A percentile compares a stretch with the other conserved stretches of the same genome.
Conservation (phyloP, 345 rosid genomes). For the Salix brachista region DNA sequence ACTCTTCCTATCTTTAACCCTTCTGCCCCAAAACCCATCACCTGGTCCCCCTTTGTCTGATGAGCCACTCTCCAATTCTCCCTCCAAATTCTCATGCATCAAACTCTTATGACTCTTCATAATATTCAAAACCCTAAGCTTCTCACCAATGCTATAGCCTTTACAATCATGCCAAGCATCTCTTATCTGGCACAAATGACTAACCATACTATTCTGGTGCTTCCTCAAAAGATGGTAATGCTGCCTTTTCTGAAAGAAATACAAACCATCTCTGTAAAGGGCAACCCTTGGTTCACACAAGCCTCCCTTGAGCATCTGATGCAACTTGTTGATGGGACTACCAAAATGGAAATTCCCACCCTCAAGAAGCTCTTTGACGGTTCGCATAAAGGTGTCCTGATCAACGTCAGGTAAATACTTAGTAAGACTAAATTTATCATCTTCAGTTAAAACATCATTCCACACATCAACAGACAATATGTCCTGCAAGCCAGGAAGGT, state of each 20-base stretch:
- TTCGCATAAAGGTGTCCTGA: conserved; percentile 55
- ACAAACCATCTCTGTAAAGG: conserved; percentile 76
- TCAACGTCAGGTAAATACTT: conserved; percentile 83
- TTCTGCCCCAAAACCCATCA: conserved; percentile 58
- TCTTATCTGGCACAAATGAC: conserved; percentile 74
- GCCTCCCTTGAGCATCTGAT: conserved; percentile 90
- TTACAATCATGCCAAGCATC: conserved; percentile 81
- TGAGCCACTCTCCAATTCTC: conserved; percentile 57
- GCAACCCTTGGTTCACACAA: conserved; percentile 92
- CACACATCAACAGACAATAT: conserved; percentile 89
- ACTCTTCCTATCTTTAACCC: conserved; percentile 52
- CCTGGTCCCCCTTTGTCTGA: conserved; percentile 55
- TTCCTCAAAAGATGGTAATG: conserved; percentile 78
- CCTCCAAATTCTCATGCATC: conserved; percentile 61
- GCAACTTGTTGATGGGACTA: conserved; percentile 70
- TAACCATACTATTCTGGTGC: conserved; percentile 78
- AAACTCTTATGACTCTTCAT: conserved; percentile 77
- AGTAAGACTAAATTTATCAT: conserved; percentile 66
- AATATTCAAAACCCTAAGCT: conserved; percentile 80
- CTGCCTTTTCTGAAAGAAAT: conserved; percentile 59
- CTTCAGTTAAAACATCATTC: conserved; percentile 83
- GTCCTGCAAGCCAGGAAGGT: conserved; percentile 67
- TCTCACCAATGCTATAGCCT: conserved; percentile 83
- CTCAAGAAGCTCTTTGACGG: conserved; percentile 69
- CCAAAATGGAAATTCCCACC: conserved; percentile 87